Percentiles rank a stretch among this genome's conserved stretches.
Conservation (phyloP, 495 filamentous ascomycete species). For the Astrocystis sublimbata region DNA sequence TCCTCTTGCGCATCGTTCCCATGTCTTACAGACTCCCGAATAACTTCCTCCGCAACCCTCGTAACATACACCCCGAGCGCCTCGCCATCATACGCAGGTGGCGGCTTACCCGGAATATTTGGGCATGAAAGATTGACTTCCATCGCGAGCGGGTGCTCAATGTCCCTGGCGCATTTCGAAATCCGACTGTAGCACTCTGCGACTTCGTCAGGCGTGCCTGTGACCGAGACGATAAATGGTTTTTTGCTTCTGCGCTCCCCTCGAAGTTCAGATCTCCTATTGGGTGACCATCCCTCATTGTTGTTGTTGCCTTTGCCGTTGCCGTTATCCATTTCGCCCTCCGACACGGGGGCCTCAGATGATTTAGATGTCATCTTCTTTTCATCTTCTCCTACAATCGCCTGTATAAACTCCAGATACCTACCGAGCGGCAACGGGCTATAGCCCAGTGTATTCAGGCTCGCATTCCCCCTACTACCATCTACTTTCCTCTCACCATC, state of each 20-base stretch:
- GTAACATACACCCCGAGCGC: conserved; percentile 52
- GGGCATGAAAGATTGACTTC: conserved; percentile 76
- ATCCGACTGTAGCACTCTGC: conserved; percentile 43
- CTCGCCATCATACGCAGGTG: conserved; percentile 61
- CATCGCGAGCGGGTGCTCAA: conserved; percentile 50
- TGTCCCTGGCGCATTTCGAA: conserved; percentile 8
- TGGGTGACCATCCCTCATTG: too few relatives aligned
- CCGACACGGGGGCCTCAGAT: too few relatives aligned
- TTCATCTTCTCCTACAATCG: conserved; percentile 49
- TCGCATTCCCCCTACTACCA: conserved; percentile 40
- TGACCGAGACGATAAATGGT: conserved; percentile 69
- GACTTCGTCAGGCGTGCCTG: conserved; percentile 56
- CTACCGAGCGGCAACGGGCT: conserved; percentile 65
- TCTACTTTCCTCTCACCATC: not conserved
- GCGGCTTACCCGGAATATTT: conserved; percentile 65
- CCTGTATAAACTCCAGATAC: conserved; percentile 58
- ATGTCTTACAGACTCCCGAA: not conserved
- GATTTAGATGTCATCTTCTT: too few relatives aligned
- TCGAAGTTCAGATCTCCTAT: too few relatives aligned
- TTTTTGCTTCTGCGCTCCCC: too few relatives aligned
- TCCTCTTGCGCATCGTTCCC: too few relatives aligned
- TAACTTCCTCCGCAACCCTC: conserved; percentile 29
- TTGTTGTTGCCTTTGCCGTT: too few relatives aligned
- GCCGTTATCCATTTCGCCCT: not conserved
- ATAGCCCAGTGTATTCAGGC: conserved; percentile 70